Evolutionary conservation across 2,329 filamentous ascomycete genomes (phyloP).

Genomic region (Neofusicoccum umdonicola): DNA sequence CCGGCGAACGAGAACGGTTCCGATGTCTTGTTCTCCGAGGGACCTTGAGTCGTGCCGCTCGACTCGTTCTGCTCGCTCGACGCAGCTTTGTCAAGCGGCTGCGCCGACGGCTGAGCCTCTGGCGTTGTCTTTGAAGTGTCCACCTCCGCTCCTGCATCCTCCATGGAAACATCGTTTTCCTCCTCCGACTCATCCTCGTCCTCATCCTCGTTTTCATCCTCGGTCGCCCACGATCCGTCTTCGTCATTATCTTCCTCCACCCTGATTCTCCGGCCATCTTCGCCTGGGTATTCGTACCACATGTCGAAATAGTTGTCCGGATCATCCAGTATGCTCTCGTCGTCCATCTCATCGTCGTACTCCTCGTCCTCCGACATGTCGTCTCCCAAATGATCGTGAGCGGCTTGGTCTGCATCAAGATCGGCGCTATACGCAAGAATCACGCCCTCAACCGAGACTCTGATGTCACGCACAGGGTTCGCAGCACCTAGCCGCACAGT

Average conservation of each 20-base stretch:
- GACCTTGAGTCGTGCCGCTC: background rate
- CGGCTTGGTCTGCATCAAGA: conserved; percentile 33
- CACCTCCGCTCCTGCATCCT: conserved; percentile 25
- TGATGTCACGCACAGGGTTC: conserved; percentile 50
- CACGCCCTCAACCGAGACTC: conserved; percentile 48
- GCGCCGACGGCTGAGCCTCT: conserved; percentile 30
- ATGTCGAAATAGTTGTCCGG: conserved; percentile 21
- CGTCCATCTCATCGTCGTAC: conserved; percentile 20
- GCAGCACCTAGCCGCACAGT: conserved; percentile 55
- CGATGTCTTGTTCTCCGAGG: conserved; percentile 18
- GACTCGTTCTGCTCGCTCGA: background rate
- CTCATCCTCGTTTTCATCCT: conserved; percentile 18
- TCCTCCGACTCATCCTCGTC: conserved; percentile 37
- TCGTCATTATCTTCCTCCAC: conserved; percentile 32
- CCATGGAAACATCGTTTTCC: conserved; percentile 35
- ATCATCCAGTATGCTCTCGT: conserved; percentile 18
- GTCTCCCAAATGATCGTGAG: conserved; percentile 16
- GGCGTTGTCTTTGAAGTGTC: conserved; percentile 37
- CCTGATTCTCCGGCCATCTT: conserved; percentile 29
- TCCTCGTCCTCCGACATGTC: conserved; percentile 22
- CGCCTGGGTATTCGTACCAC: conserved; percentile 32
- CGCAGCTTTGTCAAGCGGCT: background rate
- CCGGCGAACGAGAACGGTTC: conserved; percentile 4
- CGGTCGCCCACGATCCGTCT: conserved; percentile 31
- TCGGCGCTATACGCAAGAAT: conserved; percentile 48